These are phyloP conservation scores for Hemisphaericaspora subhashii DNA, from an alignment of 1,139 yeast genomes.

Conservation along the genomic window DNA sequence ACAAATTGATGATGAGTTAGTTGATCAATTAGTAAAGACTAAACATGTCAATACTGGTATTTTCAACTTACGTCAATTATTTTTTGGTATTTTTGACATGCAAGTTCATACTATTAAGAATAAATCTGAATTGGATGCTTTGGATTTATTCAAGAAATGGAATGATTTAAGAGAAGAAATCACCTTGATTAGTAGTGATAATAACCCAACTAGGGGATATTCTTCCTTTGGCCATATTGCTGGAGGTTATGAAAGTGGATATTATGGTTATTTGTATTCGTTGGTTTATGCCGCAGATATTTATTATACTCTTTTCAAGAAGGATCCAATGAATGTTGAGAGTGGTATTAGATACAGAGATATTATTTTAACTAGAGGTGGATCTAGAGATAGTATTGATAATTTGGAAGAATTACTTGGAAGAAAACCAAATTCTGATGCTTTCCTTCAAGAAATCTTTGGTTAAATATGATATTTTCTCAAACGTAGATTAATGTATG, in stretches of 20 bases:
- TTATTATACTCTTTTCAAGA: conserved; percentile 67
- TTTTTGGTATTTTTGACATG: conserved; percentile 77
- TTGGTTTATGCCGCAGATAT: conserved; percentile 85
- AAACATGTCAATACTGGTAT: conserved; percentile 79
- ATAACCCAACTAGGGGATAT: conserved; percentile 59
- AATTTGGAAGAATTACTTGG: conserved; percentile 68
- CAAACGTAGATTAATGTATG: neutral
- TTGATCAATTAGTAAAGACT: conserved; percentile 60
- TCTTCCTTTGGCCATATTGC: conserved; percentile 81
- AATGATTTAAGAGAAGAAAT: conserved; percentile 60
- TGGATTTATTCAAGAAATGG: conserved; percentile 60
- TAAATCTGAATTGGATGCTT: conserved; percentile 36
- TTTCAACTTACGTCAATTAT: conserved; percentile 70
- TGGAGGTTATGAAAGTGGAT: conserved; percentile 85
- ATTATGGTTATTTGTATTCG: conserved; percentile 85
- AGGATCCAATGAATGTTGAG: conserved; percentile 62
- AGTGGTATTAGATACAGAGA: conserved; percentile 71
- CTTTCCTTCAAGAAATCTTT: conserved; percentile 62
- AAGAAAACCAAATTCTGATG: conserved; percentile 69
- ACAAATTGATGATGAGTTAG: conserved; percentile 56
- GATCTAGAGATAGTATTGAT: conserved; percentile 67
- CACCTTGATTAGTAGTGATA: conserved; percentile 57
- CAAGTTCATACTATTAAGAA: conserved; percentile 56
- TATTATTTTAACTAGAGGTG: conserved; percentile 68
- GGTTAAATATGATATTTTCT: conserved; percentile 15